Evolutionary conservation across 2,329 filamentous ascomycete genomes (phyloP), one percentile per base, ranked within the genome.

Genomic region (Phialophora verrucosa): DNA sequence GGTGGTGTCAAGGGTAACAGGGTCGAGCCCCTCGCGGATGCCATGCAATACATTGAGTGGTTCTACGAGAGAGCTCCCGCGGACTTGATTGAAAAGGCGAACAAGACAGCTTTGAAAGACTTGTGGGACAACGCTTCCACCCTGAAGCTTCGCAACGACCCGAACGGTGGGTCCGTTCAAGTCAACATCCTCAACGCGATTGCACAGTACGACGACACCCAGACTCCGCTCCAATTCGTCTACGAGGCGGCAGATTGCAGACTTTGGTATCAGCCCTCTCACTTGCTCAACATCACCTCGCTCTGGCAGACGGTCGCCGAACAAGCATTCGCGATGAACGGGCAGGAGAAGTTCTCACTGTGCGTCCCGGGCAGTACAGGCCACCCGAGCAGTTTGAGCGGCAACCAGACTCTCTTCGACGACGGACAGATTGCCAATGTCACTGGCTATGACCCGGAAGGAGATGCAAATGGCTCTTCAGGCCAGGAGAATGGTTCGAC

Each of bases 221-320:
- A 76, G 54, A 74, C 80, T 0, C 83, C 87, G n/a, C 75, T 84
- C 17, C 88, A 90, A 70, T 90, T 89, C 72, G 76, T 84, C 1
- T 85, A 87, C 64, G 84, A 88, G 68, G 82, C 85, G 0, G 84
- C 88, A 0, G 84, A 87, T 70, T 90, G 87, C 69, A 80, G 87
- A 12, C 27, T 89, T 11, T 90, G 83, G 73, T 89, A 85, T 65
- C 87, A 87, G 1, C 73, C 79, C 12, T 75, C 79, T 2, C 88
- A 86, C 75, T 75, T 85, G 47, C 74, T 80, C 2, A 80, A 87
- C 64, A 80, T 84, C 1, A 79, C 78, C 1, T 77, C 75, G n/a
- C 72, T 86, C 35, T 90, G 88, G 87, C 77, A 76, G 42, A 78
- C 76, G 25, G 81, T 79, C 25, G 76, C 76, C 1, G 74, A 75